phyloP scores from a whole-genome alignment of 208 protist genomes.

The Herpetomonas tarakana region DNA sequence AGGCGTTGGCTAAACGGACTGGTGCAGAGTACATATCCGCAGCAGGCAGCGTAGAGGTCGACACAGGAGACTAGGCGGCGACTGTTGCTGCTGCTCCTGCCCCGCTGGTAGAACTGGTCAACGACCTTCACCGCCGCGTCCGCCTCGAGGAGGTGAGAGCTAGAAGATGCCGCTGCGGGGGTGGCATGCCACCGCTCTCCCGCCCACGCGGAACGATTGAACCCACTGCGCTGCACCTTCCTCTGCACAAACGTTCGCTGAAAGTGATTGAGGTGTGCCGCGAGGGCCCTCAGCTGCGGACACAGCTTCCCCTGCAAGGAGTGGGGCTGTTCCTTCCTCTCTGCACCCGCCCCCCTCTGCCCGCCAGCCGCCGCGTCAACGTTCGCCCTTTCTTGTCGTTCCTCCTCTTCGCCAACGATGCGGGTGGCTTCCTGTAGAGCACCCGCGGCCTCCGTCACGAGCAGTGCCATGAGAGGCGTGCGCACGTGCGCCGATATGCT shows the following conservation, averaged over 20 bases:
- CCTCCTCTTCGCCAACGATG: no score
- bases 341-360: no score
- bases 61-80: constrained; percentile 30
- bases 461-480: constrained; percentile 33
- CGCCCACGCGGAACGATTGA: no score
- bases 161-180: background rate
- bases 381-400: no score
- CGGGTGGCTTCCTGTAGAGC: no score
- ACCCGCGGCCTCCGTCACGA: constrained; percentile 27
- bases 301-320: no score
- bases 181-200: no score
- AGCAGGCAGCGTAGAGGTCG: constrained; percentile 62
- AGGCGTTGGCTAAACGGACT: constrained; percentile 43
- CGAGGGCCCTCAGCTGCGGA: constrained; percentile 23
- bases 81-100: constrained; percentile 2
- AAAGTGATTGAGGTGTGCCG: constrained; percentile 33
- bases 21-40: constrained; percentile 66
- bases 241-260: constrained; percentile 27
- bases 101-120: constrained; percentile 18
- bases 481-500: constrained; percentile 39
- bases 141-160: constrained; percentile 16
- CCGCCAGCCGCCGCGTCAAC: no score
- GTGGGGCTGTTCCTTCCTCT: no score
- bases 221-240: constrained; percentile 16
- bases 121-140: constrained; percentile 22